Evolutionary conservation across 805 yeast genomes (phyloP).

Genomic region (Saturnispora sekii): DNA sequence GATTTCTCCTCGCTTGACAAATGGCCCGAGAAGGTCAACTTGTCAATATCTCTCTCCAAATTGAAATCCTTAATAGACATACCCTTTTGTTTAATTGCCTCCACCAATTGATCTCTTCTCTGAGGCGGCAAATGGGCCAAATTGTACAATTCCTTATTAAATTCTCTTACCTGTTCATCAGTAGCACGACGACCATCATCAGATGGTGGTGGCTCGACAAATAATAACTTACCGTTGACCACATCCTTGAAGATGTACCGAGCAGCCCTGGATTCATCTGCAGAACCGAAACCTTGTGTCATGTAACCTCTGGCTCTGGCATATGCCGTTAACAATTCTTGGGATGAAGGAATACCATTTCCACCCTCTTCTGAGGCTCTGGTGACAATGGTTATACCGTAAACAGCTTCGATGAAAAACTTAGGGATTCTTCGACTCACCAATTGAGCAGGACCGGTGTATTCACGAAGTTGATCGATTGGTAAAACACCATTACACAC

Average conservation of each 20-base stretch:
- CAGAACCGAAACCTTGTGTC: constrained; percentile 96
- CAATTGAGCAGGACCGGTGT: constrained; percentile 77
- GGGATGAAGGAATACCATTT: constrained; percentile 77
- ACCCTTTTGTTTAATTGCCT: constrained; percentile 53
- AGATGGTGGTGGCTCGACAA: constrained; percentile 81
- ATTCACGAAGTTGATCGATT: constrained; percentile 91
- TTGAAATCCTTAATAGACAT: constrained; percentile 45
- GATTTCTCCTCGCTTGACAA: constrained; percentile 40
- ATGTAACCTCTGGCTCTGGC: constrained; percentile 95
- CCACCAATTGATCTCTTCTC: constrained; percentile 60
- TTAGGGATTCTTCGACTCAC: constrained; percentile 87
- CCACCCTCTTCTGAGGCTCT: constrained; percentile 81
- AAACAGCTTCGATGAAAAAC: constrained; percentile 77
- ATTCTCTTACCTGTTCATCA: constrained; percentile 46
- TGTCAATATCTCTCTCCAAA: constrained; percentile 57
- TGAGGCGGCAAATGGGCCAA: constrained; percentile 57
- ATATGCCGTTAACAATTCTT: constrained; percentile 81
- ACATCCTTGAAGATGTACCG: constrained; percentile 89
- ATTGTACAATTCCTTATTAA: constrained; percentile 68
- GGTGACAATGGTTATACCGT: constrained; percentile 82
- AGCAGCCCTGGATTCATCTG: constrained; percentile 93
- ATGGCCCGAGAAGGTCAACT: constrained; percentile 73
- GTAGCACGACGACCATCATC: constrained; percentile 45
- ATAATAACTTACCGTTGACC: constrained; percentile 82
- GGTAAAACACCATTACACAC: constrained; percentile 99